Base-by-base conservation (phyloP, 805 yeast genomes). In the Wickerhamiella sorbophila region DNA sequence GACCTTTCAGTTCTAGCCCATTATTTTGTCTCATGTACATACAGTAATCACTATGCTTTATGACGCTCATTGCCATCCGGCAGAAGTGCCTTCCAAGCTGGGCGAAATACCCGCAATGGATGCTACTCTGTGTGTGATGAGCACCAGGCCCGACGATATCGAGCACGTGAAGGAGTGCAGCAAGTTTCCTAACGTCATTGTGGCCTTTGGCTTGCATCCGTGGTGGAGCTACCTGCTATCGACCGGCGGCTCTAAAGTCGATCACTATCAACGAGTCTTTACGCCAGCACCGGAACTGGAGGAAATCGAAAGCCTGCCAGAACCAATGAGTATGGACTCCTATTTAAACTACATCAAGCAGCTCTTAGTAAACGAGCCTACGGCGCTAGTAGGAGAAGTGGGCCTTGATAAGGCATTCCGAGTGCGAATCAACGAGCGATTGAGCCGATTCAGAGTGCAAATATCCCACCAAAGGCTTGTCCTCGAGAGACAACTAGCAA, bases 391-490 rank as follows among this genome's bases (percentile, higher is more conserved):
- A 8, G 98, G 98, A 1, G 98, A 88, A 52, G 70, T 85, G n/a
- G 98, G 98, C 0, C 61, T 91, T 2, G 98, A 88, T 57, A 81
- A 78, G 57, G 54, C 74, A 24, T 82, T 83, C 53, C 59, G 82
- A 31, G 57, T 87, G 3, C 94, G 93, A 2, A 38, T 47, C 17
- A 42, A 44, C 47, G 46, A 44, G 27, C 48, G 46, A 2, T 47
- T 70, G 22, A 58, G 69, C 1, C 66, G 64, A n/a, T 72, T 71
- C 44, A 66, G 69, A 45, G 87, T 84, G 1, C 55, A 55, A 2
- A 60, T 83, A 62, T 63, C 60, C 0, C 97, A 91, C 55, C 98
- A 88, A 54, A 40, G 58, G 12, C 44, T 41, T 1, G 57, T 88
- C 0, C 68, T 87, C 31, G 52, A 53, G 3, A 49, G 53, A 1